A percentile compares a stretch with the other conserved stretches of the same genome.
Conservation (phyloP, 768 basidiomycete species). For the Xanthoconium purpureum region DNA sequence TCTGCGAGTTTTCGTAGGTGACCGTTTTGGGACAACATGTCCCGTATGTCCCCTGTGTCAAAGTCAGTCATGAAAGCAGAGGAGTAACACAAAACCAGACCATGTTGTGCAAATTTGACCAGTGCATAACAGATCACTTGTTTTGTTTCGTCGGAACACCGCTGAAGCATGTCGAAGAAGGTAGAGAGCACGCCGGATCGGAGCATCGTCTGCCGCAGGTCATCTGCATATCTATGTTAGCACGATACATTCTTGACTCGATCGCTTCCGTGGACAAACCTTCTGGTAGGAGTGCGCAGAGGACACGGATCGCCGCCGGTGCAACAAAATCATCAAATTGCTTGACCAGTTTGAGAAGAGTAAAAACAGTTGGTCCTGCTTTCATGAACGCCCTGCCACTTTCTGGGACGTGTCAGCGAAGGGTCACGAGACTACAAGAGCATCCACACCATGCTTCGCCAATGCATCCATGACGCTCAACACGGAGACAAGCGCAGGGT, state of each 20-base stretch:
- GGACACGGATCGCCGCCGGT: constrained; percentile 24
- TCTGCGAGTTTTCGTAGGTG: constrained; percentile 16
- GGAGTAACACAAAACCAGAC: constrained; percentile 2
- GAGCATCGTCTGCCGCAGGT: constrained; percentile 21
- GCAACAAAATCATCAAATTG: constrained; percentile 30
- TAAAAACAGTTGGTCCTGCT: constrained; percentile 1
- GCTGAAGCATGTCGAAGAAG: constrained; percentile 21
- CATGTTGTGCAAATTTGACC: constrained; percentile 15
- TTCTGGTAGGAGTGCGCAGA: constrained; percentile 25
- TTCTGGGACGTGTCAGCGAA: not conserved
- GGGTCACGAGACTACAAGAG: not conserved
- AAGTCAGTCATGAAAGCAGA: not conserved
- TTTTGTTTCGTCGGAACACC: constrained; percentile 20
- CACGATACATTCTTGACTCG: not conserved
- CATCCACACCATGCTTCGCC: constrained; percentile 10
- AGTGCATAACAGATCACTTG: constrained; percentile 12
- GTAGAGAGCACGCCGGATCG: constrained; percentile 8
- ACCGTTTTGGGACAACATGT: constrained; percentile 1
- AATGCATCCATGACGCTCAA: constrained; percentile 20
- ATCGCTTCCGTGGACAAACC: constrained; percentile 4
- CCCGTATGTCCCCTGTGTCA: constrained; percentile 9
- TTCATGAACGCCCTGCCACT: constrained; percentile 9
- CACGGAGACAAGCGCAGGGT: constrained; percentile 20
- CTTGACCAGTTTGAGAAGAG: constrained; percentile 20
- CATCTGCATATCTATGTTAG: constrained; percentile 12